Base-by-base conservation (phyloP, 2,329 filamentous ascomycete genomes). In the Nothophoma quercina region DNA sequence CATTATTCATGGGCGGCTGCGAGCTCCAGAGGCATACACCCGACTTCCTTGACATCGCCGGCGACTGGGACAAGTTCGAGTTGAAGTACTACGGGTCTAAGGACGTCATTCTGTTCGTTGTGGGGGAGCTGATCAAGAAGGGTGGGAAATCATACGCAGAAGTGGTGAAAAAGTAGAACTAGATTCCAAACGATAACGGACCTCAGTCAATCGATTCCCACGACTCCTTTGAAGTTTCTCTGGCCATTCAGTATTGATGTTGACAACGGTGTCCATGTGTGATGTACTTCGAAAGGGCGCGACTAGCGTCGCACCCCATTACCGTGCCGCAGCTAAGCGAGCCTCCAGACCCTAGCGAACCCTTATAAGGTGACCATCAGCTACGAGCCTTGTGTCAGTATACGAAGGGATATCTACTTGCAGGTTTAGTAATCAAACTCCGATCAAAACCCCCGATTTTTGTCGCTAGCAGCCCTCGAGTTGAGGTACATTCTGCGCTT, bases 1-100 rank as follows among this genome's bases (percentile, higher is more conserved):
- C 75, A 4, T 81, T 79, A 58, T 81, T 81, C 55, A 68, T 83
- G 58, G 81, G 79, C 5, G 78, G 79, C 51, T 85, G 83, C 60
- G 70, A 77, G 47, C 58, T 85, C 55, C 74, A 79, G 62, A 70
- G 82, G 38, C 75, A 82, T 68, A 84, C 81, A 9, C 72, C 71
- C 43, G 62, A 66, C 21, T 77, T 69, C 35, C 62, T 84, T 58
- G 72, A 71, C 43, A 67, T 69, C 7, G 79, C 72, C 12, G 79
- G 78, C 16, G 75, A 78, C 13, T 85, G 82, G 82, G 77, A 77
- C 29, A 71, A 68, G 54, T 72, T 80, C 40, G 74, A 81, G n/a
- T 51, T 84, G 57, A 74, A 80, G 61, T 68, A 68, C 52, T 66
- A 72, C 25, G 59, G 62, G 3, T 43, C 64, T 1, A 64, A 64